Percentiles rank a stretch among this genome's conserved stretches.
These are phyloP conservation scores for Ziziphus jujuba DNA, from an alignment of 306 rosid species.

Conservation along the genomic window DNA sequence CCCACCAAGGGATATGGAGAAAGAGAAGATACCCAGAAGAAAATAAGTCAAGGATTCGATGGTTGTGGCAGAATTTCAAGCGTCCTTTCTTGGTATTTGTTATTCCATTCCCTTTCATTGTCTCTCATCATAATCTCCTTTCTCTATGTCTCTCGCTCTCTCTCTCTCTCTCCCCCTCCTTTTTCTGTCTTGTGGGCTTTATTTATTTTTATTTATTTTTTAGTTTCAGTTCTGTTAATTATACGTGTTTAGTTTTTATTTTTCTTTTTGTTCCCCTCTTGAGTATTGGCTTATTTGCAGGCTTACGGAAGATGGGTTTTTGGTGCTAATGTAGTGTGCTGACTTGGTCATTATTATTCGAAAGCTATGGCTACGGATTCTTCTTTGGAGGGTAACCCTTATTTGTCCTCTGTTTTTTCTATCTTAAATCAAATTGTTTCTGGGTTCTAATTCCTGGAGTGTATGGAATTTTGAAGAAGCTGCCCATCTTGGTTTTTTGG, in stretches of 20 bases:
- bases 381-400: slow-evolving; percentile 57
- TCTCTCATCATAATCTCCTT: slow-evolving; percentile 14
- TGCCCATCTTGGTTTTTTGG: background rate
- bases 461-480: slow-evolving; percentile 16
- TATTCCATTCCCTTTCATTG: slow-evolving; percentile 44
- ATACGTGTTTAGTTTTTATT: slow-evolving; percentile 3
- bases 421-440: slow-evolving; percentile 1
- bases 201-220: background rate
- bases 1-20: slow-evolving; percentile 7
- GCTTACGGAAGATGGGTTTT: slow-evolving; percentile 36
- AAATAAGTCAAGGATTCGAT: slow-evolving; percentile 47
- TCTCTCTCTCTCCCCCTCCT: too few species aligned
- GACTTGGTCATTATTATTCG: slow-evolving; percentile 40
- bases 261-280: background rate
- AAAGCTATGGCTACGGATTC: slow-evolving; percentile 63
- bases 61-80: slow-evolving; percentile 45
- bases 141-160: background rate
- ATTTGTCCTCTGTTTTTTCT: background rate
- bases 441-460: slow-evolving; percentile 25
- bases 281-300: slow-evolving; percentile 45
- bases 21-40: slow-evolving; percentile 19
- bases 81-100: slow-evolving; percentile 54
- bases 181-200: background rate
- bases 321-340: slow-evolving; percentile 57
- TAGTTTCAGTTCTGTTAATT: slow-evolving; percentile 14